Base-by-base conservation (phyloP, 495 filamentous ascomycete species). In the Penicillium arizonense region DNA sequence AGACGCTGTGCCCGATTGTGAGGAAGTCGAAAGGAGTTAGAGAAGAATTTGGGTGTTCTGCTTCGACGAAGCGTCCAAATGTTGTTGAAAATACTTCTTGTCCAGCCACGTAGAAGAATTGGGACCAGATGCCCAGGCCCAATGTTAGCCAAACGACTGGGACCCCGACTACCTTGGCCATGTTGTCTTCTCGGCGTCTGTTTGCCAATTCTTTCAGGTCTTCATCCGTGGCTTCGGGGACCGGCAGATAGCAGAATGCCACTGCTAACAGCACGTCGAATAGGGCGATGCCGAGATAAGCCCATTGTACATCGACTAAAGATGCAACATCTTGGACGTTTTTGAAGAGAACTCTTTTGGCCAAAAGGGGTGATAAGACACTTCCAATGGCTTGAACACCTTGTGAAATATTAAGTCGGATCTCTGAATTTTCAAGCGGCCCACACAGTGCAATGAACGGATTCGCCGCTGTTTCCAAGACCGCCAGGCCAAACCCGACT, bases 371-470 rank as follows among this genome's bases (percentile, higher is more conserved):
- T 2, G 84, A 84, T 1, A 87, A 40, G 3, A 87, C 68, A 46
- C 71, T 85, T 4, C 86, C 86, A 43, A 87, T 68, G 0, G 84
- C 85, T 64, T 88, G 86, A n/a, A 88, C 73, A 6, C 76, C 84
- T 61, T 89, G 85, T 1, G 83, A 84, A 45, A 88, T 64, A 45
- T 87, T 87, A 34, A 89, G 63, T 26, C 86, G 78, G 8, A 82
- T 74, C 58, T 89, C 86, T 1, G 80, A 77, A 51, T 87, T 86
- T 53, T 86, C 77, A 12, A 77, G 72, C 0, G 86, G 86, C 3
- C 86, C 86, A 53, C 86, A 88, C 1, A 89, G 77, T 1, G 80
- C 71, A 39, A 86, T 85, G 62, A 88, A 89, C 0, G 83, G 81
- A 50, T 89, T 89, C 9, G 81, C 84, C 5, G 82, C 77, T 0